phyloP scores from a whole-genome alignment of 495 filamentous ascomycete species.

The Aspergillus bertholletiae region DNA sequence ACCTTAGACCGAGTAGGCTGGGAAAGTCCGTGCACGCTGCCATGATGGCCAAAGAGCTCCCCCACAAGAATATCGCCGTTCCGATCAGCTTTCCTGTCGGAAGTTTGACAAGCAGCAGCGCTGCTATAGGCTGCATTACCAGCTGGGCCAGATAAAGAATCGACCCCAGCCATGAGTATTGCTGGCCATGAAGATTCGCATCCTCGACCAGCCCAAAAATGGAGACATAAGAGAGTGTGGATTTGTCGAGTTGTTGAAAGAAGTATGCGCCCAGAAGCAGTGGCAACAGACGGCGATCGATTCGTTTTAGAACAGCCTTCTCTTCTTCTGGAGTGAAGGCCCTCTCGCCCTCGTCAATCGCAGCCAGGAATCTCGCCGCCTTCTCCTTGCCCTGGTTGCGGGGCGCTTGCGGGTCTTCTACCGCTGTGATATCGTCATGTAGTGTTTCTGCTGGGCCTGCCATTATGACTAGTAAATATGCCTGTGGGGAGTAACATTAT shows the following conservation, averaged over 20 bases:
- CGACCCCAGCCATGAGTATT: constrained; percentile 48
- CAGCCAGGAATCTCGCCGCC: constrained; percentile 18
- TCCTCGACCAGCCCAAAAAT: constrained; percentile 42
- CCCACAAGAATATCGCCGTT: constrained; percentile 54
- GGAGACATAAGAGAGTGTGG: constrained; percentile 44
- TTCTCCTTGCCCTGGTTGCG: neutral
- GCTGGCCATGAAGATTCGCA: constrained; percentile 34
- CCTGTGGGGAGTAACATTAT: neutral
- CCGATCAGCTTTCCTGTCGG: constrained; percentile 44
- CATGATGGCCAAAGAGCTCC: constrained; percentile 45
- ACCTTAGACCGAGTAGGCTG: constrained; percentile 49
- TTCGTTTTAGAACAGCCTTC: constrained; percentile 38
- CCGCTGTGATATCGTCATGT: constrained; percentile 6
- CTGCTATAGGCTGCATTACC: constrained; percentile 24
- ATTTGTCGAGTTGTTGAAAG: constrained; percentile 54
- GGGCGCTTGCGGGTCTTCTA: neutral
- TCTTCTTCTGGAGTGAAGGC: constrained; percentile 47
- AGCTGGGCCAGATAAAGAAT: constrained; percentile 46
- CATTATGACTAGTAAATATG: neutral
- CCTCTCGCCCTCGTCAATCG: constrained; percentile 7
- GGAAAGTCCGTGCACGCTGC: constrained; percentile 49
- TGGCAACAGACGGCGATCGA: constrained; percentile 46
- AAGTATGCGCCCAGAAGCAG: constrained; percentile 29
- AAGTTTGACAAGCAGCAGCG: constrained; percentile 22
- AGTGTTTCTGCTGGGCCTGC: neutral